phyloP scores from a whole-genome alignment of 2,329 filamentous ascomycete species.

The Apiospora sp. region DNA sequence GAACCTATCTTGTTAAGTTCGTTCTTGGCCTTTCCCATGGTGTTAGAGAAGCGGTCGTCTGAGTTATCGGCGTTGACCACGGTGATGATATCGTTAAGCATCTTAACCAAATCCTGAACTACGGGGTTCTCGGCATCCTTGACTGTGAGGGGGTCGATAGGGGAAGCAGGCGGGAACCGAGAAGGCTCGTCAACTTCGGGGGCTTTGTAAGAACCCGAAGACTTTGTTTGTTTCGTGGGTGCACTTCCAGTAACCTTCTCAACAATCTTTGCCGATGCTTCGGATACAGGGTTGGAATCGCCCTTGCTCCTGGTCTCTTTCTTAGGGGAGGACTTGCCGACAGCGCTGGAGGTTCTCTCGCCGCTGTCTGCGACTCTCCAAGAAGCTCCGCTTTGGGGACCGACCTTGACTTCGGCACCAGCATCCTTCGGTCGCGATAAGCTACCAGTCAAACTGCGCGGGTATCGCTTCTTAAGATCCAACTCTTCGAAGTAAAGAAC shows the following conservation, averaged over 20 bases:
- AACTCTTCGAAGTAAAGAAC: slow-evolving; percentile 96
- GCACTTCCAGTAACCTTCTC: slow-evolving; percentile 26
- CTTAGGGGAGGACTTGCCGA: slow-evolving; percentile 37
- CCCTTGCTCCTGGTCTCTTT: slow-evolving; percentile 37
- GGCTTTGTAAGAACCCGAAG: slow-evolving; percentile 51
- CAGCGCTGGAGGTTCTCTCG: slow-evolving; percentile 42
- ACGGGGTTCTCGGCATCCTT: slow-evolving; percentile 82
- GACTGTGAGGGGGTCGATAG: slow-evolving; percentile 81
- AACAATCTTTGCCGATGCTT: slow-evolving; percentile 30
- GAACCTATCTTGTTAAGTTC: slow-evolving; percentile 80
- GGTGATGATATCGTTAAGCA: slow-evolving; percentile 94
- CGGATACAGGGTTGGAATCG: slow-evolving; percentile 33
- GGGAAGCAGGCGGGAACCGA: slow-evolving; percentile 67
- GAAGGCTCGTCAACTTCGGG: slow-evolving; percentile 74
- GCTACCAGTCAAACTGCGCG: slow-evolving; percentile 52
- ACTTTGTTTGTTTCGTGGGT: slow-evolving; percentile 38
- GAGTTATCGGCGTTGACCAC: slow-evolving; percentile 89
- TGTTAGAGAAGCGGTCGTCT: slow-evolving; percentile 77
- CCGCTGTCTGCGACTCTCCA: slow-evolving; percentile 55
- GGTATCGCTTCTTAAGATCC: slow-evolving; percentile 89
- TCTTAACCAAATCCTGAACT: slow-evolving; percentile 91
- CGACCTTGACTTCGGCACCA: slow-evolving; percentile 80
- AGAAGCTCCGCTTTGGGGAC: slow-evolving; percentile 83
- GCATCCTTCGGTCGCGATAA: slow-evolving; percentile 61
- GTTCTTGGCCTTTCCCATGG: slow-evolving; percentile 85